phyloP scores from a whole-genome alignment of 2,329 filamentous ascomycete species.

The Teratosphaeria zuluensis region DNA sequence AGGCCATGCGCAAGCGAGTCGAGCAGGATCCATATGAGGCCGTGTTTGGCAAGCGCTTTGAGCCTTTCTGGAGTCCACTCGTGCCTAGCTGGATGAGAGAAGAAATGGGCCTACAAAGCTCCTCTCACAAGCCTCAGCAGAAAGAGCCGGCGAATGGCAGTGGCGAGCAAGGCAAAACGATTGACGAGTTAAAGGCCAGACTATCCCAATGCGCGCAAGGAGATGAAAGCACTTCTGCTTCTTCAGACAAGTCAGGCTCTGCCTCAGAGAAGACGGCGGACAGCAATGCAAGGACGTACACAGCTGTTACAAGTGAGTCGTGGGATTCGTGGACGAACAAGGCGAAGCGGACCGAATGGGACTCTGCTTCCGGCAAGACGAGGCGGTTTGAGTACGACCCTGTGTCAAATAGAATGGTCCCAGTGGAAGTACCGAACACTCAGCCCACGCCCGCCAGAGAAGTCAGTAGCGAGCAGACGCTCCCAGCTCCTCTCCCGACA shows the following conservation, averaged over 20 bases:
- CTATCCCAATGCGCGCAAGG: not conserved
- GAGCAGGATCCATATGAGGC: conserved; percentile 34
- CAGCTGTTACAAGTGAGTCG: conserved; percentile 18
- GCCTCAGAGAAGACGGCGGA: not conserved
- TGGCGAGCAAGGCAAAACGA: not conserved
- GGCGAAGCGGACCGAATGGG: conserved; percentile 21
- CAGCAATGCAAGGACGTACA: conserved; percentile 1
- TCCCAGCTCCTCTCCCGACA: not conserved
- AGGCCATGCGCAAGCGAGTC: conserved; percentile 24
- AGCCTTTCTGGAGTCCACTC: conserved; percentile 25
- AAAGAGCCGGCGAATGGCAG: conserved; percentile 1
- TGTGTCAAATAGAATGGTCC: conserved; percentile 28
- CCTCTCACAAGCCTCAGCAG: not conserved
- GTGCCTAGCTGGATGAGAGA: conserved; percentile 23
- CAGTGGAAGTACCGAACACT: conserved; percentile 7
- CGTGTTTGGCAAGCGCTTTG: conserved; percentile 32
- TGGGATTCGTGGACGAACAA: conserved; percentile 25
- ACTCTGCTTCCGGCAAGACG: conserved; percentile 20
- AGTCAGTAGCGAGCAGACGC: not conserved
- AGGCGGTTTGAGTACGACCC: conserved; percentile 28
- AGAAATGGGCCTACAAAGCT: conserved; percentile 14
- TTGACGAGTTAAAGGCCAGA: not conserved
- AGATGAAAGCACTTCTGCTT: not conserved
- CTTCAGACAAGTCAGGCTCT: not conserved
- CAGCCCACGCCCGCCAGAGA: not conserved